These are phyloP conservation scores for Caulochytrium protostelioides DNA, from an alignment of 371 early-diverging fungal species.

Conservation along the genomic window DNA sequence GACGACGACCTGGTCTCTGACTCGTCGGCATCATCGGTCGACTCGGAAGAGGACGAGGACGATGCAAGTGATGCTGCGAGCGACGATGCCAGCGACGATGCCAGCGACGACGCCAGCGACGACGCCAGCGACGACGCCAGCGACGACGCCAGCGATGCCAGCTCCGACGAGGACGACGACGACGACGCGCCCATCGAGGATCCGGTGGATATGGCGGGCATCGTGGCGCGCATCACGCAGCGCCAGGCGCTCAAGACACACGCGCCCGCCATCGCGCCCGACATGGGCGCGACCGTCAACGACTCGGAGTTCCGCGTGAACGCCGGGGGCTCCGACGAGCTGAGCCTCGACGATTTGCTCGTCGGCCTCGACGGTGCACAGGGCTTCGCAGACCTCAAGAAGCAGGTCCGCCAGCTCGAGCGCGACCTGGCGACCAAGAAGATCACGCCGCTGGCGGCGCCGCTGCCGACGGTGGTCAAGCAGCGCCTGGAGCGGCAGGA, in stretches of 20 bases:
- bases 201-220: slow-evolving; percentile 1
- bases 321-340: slow-evolving; percentile 25
- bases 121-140: background rate
- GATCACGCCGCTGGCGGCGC: slow-evolving; percentile 44
- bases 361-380: slow-evolving; percentile 35
- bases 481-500: slow-evolving; percentile 63
- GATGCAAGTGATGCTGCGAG: slow-evolving; percentile 15
- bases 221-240: slow-evolving; percentile 1
- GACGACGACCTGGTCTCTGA: slow-evolving; percentile 32
- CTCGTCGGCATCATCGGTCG: slow-evolving; percentile 33
- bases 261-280: slow-evolving; percentile 31
- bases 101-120: slow-evolving; percentile 1
- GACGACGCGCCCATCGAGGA: slow-evolving; percentile 2
- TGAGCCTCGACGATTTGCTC: slow-evolving; percentile 55
- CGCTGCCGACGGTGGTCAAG: slow-evolving; percentile 56
- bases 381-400: slow-evolving; percentile 35
- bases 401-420: slow-evolving; percentile 33
- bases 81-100: slow-evolving; percentile 16
- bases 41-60: slow-evolving; percentile 18
- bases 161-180: slow-evolving; percentile 1
- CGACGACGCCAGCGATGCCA: slow-evolving; percentile 4
- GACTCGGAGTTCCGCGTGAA: slow-evolving; percentile 57
- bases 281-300: slow-evolving; percentile 40
- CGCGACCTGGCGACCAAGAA: slow-evolving; percentile 19
- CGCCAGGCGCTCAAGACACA: slow-evolving; percentile 1